Base-by-base conservation (phyloP, 2,329 filamentous ascomycete species). In the Fusarium nurragi region DNA sequence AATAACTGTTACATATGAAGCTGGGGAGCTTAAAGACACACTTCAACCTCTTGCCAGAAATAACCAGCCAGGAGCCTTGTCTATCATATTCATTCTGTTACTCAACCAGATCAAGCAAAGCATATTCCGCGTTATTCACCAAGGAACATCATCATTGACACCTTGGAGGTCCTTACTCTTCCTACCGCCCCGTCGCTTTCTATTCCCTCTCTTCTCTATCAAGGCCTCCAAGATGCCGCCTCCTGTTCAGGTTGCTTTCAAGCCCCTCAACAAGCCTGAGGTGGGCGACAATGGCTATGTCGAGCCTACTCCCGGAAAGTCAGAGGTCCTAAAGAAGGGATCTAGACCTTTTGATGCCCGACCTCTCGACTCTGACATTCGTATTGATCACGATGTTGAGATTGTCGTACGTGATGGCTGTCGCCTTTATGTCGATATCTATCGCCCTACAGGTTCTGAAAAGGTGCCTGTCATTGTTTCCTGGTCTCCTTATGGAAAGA, bases 191-290 rank as follows among this genome's bases (percentile, higher is more conserved):
- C 4, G 8, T 13, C 25, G 23, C 7, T 10, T 19, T 13, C 10
- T 7, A 36, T 1, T 12, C 2, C 18, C 9, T 19, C 5, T 6
- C 18, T n/a, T 22, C 16, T 8, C 16, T 10, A 8, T 18, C 16
- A 34, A 4, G 14, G 4, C 9, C 11, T 4, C 6, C 28, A 60
- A 22, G 6, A 69, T 69, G 66, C 66, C 66, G 1, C 48, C 64
- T 36, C 66, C 66, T 10, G 63, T 69, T 18, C 66, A 69, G 43
- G 66, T 69, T n/a, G 66, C 66, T 2, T 69, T 67, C 48, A 69
- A 69, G 55, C 60, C 63, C 36, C 54, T 69, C 30, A 65, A 58
- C 38, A 60, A 65, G 32, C 66, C 66, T 4, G 53, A 65, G 13
- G 60, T 67, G 2, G 66, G 66, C 13, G 55, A 62, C 34, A 69